Percentiles rank a stretch among this genome's conserved stretches.
phyloP scores from a whole-genome alignment of 768 basidiomycete genomes.

The Suillus subluteus region DNA sequence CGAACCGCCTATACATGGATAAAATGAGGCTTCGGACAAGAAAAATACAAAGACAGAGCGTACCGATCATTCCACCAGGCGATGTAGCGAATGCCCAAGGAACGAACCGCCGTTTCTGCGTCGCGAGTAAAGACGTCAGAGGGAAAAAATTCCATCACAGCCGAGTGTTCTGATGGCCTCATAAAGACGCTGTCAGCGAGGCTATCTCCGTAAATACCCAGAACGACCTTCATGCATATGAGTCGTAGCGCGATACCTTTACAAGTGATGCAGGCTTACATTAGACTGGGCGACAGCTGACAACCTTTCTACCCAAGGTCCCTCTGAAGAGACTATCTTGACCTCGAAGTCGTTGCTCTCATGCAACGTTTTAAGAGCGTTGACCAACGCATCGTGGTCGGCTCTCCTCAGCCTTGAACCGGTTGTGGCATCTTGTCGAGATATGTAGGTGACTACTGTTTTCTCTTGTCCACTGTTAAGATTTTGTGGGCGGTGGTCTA shows the following conservation, averaged over 20 bases:
- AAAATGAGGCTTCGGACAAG: conserved; percentile 3
- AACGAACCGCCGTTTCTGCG: conserved; percentile 56
- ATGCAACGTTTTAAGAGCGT: conserved; percentile 56
- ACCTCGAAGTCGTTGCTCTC: conserved; percentile 58
- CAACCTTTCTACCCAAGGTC: conserved; percentile 66
- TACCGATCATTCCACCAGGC: conserved; percentile 56
- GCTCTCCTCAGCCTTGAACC: conserved; percentile 54
- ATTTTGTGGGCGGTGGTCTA: conserved; percentile 24
- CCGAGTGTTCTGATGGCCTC: conserved; percentile 58
- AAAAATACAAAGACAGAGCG: conserved; percentile 17
- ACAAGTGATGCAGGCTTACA: conserved; percentile 42
- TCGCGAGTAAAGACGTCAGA: conserved; percentile 66
- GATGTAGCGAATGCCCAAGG: conserved; percentile 58
- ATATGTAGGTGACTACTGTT: conserved; percentile 67
- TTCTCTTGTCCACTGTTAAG: conserved; percentile 30
- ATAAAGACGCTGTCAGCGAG: conserved; percentile 75
- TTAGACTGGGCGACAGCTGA: conserved; percentile 68
- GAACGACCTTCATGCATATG: conserved; percentile 48
- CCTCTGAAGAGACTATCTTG: conserved; percentile 53
- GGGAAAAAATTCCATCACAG: conserved; percentile 80
- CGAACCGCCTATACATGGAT: conserved; percentile 38
- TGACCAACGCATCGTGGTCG: conserved; percentile 65
- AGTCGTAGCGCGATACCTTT: conserved; percentile 8
- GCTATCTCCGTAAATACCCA: conserved; percentile 62
- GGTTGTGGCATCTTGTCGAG: conserved; percentile 55